A percentile compares a stretch with the other conserved stretches of the same genome.
These are phyloP conservation scores for Cladorrhinum samala DNA, from an alignment of 495 filamentous ascomycete genomes.

Conservation along the genomic window DNA sequence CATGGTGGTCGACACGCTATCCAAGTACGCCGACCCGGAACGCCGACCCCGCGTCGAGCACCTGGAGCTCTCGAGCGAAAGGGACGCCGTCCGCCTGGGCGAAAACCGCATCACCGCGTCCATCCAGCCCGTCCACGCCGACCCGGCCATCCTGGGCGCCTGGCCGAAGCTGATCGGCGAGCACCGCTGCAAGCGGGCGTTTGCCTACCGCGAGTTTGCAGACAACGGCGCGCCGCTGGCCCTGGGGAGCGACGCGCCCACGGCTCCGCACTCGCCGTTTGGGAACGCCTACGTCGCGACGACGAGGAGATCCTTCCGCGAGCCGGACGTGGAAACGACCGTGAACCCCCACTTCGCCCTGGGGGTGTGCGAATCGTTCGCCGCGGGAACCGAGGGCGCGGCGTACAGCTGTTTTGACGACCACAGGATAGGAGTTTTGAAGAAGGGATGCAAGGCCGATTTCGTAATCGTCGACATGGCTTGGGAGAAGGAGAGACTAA, in stretches of 20 bases:
- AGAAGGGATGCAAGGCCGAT: constrained; percentile 47
- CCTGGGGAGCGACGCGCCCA: constrained; percentile 57
- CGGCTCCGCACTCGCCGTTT: constrained; percentile 51
- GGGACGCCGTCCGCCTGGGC: constrained; percentile 49
- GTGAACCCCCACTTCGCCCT: constrained; percentile 51
- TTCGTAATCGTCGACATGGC: constrained; percentile 55
- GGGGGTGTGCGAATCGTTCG: constrained; percentile 44
- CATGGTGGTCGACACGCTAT: constrained; percentile 51
- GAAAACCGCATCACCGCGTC: constrained; percentile 54
- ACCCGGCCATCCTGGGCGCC: constrained; percentile 55
- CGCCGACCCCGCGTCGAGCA: constrained; percentile 57
- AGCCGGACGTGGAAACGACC: constrained; percentile 39
- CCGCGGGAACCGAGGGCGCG: constrained; percentile 50
- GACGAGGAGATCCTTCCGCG: constrained; percentile 49
- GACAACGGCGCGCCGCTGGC: constrained; percentile 48
- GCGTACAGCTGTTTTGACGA: constrained; percentile 57
- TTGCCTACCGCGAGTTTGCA: constrained; percentile 56
- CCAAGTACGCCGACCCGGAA: constrained; percentile 36
- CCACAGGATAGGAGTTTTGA: constrained; percentile 42
- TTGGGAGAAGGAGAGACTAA: constrained; percentile 45
- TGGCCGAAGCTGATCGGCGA: constrained; percentile 52
- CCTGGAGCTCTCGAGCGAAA: constrained; percentile 50
- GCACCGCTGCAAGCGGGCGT: constrained; percentile 48
- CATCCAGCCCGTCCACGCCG: constrained; percentile 59
- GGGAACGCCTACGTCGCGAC: constrained; percentile 56